A percentile compares a stretch with the other conserved stretches of the same genome.
These are phyloP conservation scores for Talaromyces sp. DNA, from an alignment of 2,329 filamentous ascomycete genomes.

Conservation along the genomic window DNA sequence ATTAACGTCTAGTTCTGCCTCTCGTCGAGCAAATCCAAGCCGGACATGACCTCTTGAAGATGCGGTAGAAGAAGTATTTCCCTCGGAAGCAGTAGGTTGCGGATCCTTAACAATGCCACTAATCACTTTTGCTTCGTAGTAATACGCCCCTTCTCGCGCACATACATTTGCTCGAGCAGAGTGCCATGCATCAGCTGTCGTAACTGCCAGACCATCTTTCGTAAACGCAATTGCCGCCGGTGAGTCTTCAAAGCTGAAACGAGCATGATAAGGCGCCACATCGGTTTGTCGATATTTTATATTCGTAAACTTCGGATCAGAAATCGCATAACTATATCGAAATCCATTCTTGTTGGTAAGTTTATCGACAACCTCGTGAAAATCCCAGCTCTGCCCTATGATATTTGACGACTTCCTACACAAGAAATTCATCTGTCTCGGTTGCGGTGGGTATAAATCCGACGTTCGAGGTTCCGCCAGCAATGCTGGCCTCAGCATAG, in stretches of 20 bases:
- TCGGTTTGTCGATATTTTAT: conserved; percentile 91
- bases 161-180: conserved; percentile 88
- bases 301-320: conserved; percentile 79
- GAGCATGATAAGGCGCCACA: conserved; percentile 72
- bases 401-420: conserved; percentile 32
- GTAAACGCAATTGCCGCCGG: conserved; percentile 81
- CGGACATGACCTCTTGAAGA: conserved; percentile 40
- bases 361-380: conserved; percentile 42
- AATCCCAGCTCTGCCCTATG: conserved; percentile 35
- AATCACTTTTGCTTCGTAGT: conserved; percentile 89
- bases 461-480: conserved; percentile 37
- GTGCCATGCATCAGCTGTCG: conserved; percentile 87
- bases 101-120: conserved; percentile 51
- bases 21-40: conserved; percentile 45
- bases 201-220: conserved; percentile 67
- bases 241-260: conserved; percentile 89
- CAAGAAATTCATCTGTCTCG: conserved; percentile 37
- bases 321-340: conserved; percentile 84
- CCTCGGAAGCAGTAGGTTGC: conserved; percentile 20
- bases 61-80: conserved; percentile 20
- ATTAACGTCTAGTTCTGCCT: conserved; percentile 46
- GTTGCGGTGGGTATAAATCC: conserved; percentile 34
- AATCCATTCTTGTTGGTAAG: conserved; percentile 67
- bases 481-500: conserved; percentile 36
- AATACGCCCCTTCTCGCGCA: conserved; percentile 82